Evolutionary conservation across 495 filamentous ascomycete species (phyloP), one percentile per base, ranked within the genome.

Genomic region (Lasiosphaeria miniovina): DNA sequence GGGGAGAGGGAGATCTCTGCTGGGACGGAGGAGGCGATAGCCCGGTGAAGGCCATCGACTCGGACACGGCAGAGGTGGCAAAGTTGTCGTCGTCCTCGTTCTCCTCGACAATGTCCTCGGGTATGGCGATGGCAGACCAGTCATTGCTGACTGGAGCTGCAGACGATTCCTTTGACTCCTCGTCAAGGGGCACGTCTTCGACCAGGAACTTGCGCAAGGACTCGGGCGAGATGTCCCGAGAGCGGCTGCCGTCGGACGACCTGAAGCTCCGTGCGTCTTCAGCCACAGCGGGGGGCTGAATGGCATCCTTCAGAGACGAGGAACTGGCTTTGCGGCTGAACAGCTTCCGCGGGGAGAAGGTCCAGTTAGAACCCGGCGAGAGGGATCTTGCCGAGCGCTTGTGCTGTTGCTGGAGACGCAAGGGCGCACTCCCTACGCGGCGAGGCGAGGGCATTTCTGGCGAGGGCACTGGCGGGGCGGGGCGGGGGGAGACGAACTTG

Each of bases 401-500:
- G 49, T 75, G 79, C 7, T 77, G 75, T 52, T 72, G 77, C 15
- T 77, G 75, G 45, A 75, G 72, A n/a, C 73, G 68, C 52, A 75
- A 74, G n/a, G 80, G 80, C 36, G 87, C 81, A 6, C 86, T 86
- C 31, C 80, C 80, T 12, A 84, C 65, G 31, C 85, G 81, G 10
- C 71, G 62, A 54, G 77, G 69, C 4, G 62, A 65, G 0, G 68
- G 67, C 7, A 68, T 70, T 6, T 79, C 80, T 48, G 81, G 79
- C 24, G 24, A 24, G 7, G 71, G 69, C 11, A 65, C 66, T 0
- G 86, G 80, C 4, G 86, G 80, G 4, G 86, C 81, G n/a, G 83
- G 79, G 49, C 85, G 79, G 31, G 88, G 89, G 35, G 85, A 82
- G 68, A 87, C 76, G 55, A 85, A 95, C 63, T 87, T 91, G 75